Evolutionary conservation across 78 protist genomes (phyloP).

Genomic region (Corallochytrium limacisporum): DNA sequence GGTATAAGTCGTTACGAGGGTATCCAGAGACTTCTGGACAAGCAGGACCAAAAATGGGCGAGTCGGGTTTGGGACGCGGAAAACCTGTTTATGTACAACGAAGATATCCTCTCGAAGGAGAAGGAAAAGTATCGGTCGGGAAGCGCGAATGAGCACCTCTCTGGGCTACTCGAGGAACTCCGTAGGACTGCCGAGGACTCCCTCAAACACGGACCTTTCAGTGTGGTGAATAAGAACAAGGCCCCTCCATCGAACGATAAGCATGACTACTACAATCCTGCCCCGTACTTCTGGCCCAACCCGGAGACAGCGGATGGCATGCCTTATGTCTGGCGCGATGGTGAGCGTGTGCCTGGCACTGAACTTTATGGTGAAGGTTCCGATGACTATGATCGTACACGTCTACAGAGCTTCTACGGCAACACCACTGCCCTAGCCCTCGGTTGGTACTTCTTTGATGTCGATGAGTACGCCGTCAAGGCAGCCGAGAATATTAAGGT

Average conservation of each 20-base stretch:
- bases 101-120: neutral
- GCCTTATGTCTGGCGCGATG: conserved; percentile 3
- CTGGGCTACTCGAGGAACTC: neutral
- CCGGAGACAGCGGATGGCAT: conserved; percentile 16
- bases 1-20: conserved; percentile 5
- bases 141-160: neutral
- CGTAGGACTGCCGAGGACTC: neutral
- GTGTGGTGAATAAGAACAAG: neutral
- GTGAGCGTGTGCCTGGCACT: conserved; percentile 18
- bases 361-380: neutral
- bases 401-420: neutral
- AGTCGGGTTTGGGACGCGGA: conserved; percentile 5
- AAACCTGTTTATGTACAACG: neutral
- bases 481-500: neutral
- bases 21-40: neutral
- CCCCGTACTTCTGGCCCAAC: conserved; percentile 24
- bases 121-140: neutral
- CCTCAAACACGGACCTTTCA: neutral
- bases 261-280: conserved; percentile 20
- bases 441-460: conserved; percentile 3
- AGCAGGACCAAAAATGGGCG: too few species aligned
- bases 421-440: conserved; percentile 11
- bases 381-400: neutral
- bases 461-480: neutral
- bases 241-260: conserved; percentile 10